Percentiles rank a stretch among this genome's conserved stretches.
Conservation (phyloP, 768 basidiomycete genomes). For the Podaxis sp. region DNA sequence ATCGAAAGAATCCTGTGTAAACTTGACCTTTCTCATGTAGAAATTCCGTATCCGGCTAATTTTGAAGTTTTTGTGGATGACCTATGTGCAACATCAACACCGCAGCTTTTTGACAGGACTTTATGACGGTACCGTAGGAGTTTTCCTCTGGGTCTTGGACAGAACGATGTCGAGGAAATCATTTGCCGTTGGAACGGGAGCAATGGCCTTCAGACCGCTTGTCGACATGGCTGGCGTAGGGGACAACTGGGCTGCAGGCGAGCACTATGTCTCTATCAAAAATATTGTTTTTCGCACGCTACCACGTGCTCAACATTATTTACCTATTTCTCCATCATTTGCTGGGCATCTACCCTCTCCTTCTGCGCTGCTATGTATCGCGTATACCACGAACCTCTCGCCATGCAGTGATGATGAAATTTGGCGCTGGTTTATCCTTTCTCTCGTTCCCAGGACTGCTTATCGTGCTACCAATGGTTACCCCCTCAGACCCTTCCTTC, state of each 20-base stretch:
- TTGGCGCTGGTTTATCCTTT: too few species aligned
- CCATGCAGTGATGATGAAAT: too few species aligned
- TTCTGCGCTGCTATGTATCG: too few species aligned
- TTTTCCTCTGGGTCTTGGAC: conserved; percentile 95
- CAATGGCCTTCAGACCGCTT: conserved; percentile 93
- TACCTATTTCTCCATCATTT: too few species aligned
- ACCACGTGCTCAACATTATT: neutral
- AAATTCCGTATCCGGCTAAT: conserved; percentile 97
- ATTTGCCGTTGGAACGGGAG: conserved; percentile 94
- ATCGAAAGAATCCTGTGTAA: conserved; percentile 95
- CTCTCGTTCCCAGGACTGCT: too few species aligned
- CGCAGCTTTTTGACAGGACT: neutral
- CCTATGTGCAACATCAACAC: conserved; percentile 43
- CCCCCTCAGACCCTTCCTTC: too few species aligned
- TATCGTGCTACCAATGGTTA: too few species aligned
- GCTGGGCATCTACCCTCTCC: too few species aligned
- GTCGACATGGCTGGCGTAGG: conserved; percentile 54
- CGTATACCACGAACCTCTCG: too few species aligned
- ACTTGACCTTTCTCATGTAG: conserved; percentile 99
- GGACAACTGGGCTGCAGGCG: neutral
- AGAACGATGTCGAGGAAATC: conserved; percentile 95
- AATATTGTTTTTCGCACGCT: neutral
- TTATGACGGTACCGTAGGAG: conserved; percentile 71
- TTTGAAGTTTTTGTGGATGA: conserved; percentile 99
- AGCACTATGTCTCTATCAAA: neutral